Evolutionary conservation across 352 stramenopile species (phyloP).

Genomic region (Globisporangium cylindrosporum): DNA sequence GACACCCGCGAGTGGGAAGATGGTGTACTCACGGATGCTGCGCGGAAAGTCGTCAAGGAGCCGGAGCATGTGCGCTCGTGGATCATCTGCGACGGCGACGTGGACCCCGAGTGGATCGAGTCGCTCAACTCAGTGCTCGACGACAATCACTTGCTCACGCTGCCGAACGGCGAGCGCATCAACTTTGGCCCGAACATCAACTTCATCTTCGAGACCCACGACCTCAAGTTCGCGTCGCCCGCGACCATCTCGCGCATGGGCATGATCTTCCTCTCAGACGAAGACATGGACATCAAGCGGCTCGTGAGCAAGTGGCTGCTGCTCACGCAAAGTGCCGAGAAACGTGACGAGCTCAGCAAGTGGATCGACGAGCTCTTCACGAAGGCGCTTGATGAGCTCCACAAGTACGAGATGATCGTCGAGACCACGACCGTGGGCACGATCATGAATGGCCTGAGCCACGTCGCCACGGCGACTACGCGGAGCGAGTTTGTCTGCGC

Average conservation of each 20-base stretch:
- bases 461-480: conserved; percentile 73
- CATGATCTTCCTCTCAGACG: conserved; percentile 96
- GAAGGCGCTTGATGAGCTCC: conserved; percentile 79
- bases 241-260: conserved; percentile 96
- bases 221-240: conserved; percentile 92
- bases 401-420: conserved; percentile 85
- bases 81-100: conserved; percentile 96
- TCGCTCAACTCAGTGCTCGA: conserved; percentile 95
- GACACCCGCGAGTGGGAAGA: conserved; percentile 96
- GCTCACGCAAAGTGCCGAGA: conserved; percentile 47
- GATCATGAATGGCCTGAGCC: conserved; percentile 90
- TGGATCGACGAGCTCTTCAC: conserved; percentile 95
- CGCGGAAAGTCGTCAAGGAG: conserved; percentile 90
- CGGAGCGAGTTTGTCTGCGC: conserved; percentile 88
- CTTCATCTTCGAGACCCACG: conserved; percentile 96
- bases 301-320: conserved; percentile 85
- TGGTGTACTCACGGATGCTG: conserved; percentile 92
- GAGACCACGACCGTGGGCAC: conserved; percentile 93
- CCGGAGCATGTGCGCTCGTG: conserved; percentile 86
- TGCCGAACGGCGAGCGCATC: conserved; percentile 96
- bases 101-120: conserved; percentile 97
- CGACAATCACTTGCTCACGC: conserved; percentile 95
- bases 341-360: conserved; percentile 50
- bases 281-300: conserved; percentile 80
- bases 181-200: conserved; percentile 95